These are phyloP conservation scores for Arthrobotrys sinensis DNA, from an alignment of 2,329 filamentous ascomycete species.

Conservation along the genomic window DNA sequence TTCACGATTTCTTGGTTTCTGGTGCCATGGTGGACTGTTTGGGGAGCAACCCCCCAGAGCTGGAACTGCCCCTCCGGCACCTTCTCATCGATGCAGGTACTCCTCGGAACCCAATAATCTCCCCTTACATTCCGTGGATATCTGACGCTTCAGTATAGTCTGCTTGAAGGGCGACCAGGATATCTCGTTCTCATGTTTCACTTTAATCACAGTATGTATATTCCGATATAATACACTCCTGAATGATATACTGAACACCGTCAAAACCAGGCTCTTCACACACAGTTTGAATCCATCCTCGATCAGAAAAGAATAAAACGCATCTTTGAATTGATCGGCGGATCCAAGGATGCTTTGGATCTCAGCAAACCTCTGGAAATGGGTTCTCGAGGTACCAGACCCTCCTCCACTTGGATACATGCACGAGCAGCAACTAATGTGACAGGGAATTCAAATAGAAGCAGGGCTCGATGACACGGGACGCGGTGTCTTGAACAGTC, in stretches of 20 bases:
- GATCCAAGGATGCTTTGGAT: slow-evolving; percentile 59
- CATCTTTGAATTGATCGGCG: slow-evolving; percentile 63
- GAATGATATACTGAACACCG: slow-evolving; percentile 37
- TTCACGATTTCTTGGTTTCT: slow-evolving; percentile 72
- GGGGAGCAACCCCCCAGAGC: slow-evolving; percentile 73
- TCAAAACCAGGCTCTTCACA: slow-evolving; percentile 25
- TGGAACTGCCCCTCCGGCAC: slow-evolving; percentile 71
- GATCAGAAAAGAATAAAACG: slow-evolving; percentile 45
- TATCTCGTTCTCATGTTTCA: slow-evolving; percentile 75
- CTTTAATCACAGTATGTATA: slow-evolving; percentile 68
- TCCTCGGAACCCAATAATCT: slow-evolving; percentile 31
- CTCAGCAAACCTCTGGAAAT: slow-evolving; percentile 34
- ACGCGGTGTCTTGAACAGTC: not conserved
- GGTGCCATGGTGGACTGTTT: slow-evolving; percentile 72
- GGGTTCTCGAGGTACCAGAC: not conserved
- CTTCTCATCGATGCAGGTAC: slow-evolving; percentile 76
- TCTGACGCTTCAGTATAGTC: slow-evolving; percentile 65
- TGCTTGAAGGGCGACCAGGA: slow-evolving; percentile 73
- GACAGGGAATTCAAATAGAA: not conserved
- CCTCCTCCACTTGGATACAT: not conserved
- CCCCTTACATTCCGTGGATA: not conserved
- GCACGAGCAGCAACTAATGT: not conserved
- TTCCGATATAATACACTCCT: slow-evolving; percentile 56
- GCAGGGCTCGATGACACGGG: not conserved
- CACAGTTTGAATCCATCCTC: slow-evolving; percentile 28